A percentile compares a stretch with the other conserved stretches of the same genome.
Conservation (phyloP, 345 rosid species). For the Heritiera littoralis region DNA sequence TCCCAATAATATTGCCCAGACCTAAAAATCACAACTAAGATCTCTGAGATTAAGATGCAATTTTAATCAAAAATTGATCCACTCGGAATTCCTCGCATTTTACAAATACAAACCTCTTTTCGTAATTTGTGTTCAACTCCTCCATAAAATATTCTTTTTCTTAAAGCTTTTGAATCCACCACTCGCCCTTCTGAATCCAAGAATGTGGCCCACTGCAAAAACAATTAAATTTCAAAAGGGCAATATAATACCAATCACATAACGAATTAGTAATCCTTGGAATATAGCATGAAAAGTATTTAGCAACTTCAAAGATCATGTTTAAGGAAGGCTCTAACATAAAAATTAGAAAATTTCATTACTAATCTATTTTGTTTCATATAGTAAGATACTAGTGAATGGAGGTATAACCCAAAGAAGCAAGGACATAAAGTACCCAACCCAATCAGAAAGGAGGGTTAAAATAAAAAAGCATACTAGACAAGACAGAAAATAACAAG, state of each 20-base stretch:
- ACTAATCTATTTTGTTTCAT: not conserved
- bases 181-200: slow-evolving; percentile 90
- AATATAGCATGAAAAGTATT: not conserved
- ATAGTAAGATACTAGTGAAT: not conserved
- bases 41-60: slow-evolving; percentile 21
- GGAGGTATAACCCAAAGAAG: not conserved
- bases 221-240: slow-evolving; percentile 19
- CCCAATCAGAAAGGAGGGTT: not conserved
- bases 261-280: not conserved
- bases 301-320: slow-evolving; percentile 6
- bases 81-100: not conserved
- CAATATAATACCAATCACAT: slow-evolving; percentile 2
- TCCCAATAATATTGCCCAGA: slow-evolving; percentile 91
- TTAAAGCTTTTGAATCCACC: slow-evolving; percentile 63
- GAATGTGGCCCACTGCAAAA: slow-evolving; percentile 73
- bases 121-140: slow-evolving; percentile 78
- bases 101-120: slow-evolving; percentile 63
- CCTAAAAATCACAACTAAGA: slow-evolving; percentile 43
- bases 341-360: not conserved
- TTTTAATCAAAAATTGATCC: slow-evolving; percentile 4
- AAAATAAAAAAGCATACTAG: not conserved
- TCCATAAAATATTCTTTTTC: slow-evolving; percentile 88
- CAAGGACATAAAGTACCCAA: not conserved
- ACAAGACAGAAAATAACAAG: not conserved
- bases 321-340: not conserved